Percentiles rank a stretch among this genome's conserved stretches.
phyloP scores from a whole-genome alignment of 345 rosid genomes.

The Salix dunnii region DNA sequence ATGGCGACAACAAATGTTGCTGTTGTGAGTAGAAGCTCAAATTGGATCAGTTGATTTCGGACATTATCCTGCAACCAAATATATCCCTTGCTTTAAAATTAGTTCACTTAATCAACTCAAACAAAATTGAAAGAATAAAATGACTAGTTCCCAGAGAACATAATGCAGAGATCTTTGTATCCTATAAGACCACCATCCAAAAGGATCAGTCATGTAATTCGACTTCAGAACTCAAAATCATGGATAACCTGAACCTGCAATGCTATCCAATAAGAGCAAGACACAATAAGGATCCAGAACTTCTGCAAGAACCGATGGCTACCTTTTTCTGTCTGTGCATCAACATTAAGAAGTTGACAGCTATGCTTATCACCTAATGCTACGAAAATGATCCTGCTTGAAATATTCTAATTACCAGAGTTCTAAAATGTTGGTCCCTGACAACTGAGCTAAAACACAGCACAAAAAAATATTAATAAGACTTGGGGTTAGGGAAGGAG shows the following conservation, averaged over 20 bases:
- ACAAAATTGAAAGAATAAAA: neutral
- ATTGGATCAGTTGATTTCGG: conserved; percentile 93
- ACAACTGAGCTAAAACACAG: neutral
- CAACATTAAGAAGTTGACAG: neutral
- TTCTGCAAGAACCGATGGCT: neutral
- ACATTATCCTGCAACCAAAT: conserved; percentile 72
- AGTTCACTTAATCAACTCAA: neutral
- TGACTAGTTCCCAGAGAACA: neutral
- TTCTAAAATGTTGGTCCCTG: neutral
- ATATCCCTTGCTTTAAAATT: too few relatives aligned
- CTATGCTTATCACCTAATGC: neutral
- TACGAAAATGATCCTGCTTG: neutral
- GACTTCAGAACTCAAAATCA: neutral
- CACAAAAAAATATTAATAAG: neutral
- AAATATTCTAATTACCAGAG: neutral
- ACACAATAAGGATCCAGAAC: neutral
- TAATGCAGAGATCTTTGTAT: neutral
- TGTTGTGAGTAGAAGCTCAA: conserved; percentile 85
- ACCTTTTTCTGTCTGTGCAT: neutral
- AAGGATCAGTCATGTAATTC: neutral
- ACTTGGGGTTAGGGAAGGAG: neutral
- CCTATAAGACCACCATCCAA: neutral
- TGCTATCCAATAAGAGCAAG: neutral
- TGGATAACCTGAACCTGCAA: neutral
- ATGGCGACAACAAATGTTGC: conserved; percentile 95